These are phyloP conservation scores for Fusarium sp. DNA, from an alignment of 2,329 filamentous ascomycete species.

Conservation along the genomic window DNA sequence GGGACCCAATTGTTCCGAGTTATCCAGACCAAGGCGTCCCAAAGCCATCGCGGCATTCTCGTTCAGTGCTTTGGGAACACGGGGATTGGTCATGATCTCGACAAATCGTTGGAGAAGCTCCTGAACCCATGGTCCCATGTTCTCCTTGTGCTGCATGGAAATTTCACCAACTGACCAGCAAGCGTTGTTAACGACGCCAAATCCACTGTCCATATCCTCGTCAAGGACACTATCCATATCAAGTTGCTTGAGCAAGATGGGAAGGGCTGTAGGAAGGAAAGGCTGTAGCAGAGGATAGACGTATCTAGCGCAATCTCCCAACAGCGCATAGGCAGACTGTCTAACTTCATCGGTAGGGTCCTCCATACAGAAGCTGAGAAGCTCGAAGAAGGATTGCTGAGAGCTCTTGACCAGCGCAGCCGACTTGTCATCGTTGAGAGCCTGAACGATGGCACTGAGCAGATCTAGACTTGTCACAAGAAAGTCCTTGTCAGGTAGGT, in stretches of 20 bases:
- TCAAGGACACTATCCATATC: constrained; percentile 81
- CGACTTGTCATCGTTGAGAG: constrained; percentile 78
- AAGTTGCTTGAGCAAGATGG: constrained; percentile 86
- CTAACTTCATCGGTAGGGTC: constrained; percentile 91
- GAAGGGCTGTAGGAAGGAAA: constrained; percentile 78
- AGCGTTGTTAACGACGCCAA: constrained; percentile 96
- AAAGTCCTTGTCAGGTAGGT: constrained; percentile 95
- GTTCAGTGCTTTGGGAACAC: constrained; percentile 85
- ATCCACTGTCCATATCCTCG: constrained; percentile 84
- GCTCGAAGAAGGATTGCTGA: constrained; percentile 87
- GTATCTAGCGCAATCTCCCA: constrained; percentile 95
- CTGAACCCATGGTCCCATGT: constrained; percentile 81
- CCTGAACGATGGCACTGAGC: constrained; percentile 92
- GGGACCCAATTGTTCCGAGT: constrained; percentile 79
- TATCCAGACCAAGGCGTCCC: constrained; percentile 85
- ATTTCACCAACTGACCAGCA: constrained; percentile 98
- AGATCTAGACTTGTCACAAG: constrained; percentile 94
- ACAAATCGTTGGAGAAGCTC: constrained; percentile 81
- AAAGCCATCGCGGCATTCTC: constrained; percentile 96
- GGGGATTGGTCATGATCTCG: constrained; percentile 84
- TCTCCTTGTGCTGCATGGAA: constrained; percentile 79
- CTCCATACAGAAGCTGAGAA: constrained; percentile 91
- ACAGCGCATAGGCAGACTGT: constrained; percentile 93
- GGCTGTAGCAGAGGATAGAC: constrained; percentile 84
- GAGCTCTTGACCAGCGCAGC: constrained; percentile 80